Conservation (phyloP, 225 moss, liverwort and hornwort genomes). For the Marchantia polymorpha region DNA sequence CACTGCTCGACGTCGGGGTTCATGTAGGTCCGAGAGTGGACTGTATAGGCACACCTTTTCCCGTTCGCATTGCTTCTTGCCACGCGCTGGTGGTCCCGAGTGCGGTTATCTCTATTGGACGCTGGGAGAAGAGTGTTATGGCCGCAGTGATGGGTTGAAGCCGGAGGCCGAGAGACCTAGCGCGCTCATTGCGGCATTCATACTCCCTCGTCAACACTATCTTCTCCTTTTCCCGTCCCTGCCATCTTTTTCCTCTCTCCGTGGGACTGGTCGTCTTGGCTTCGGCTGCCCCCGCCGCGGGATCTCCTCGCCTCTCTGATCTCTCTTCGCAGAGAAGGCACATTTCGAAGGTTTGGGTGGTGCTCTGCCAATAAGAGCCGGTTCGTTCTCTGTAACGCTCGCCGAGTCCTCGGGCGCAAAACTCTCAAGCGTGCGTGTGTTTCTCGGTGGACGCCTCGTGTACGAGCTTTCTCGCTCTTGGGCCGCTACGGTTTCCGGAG, state of each 20-base stretch:
- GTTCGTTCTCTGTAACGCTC: not conserved
- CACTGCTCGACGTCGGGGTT: not conserved
- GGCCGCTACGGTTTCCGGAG: not conserved
- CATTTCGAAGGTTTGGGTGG: not conserved
- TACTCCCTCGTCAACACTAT: not conserved
- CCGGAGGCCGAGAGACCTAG: constrained; percentile 1
- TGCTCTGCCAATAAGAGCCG: not conserved
- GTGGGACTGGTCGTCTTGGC: not conserved
- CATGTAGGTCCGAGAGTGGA: constrained; percentile 11
- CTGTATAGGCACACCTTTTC: not conserved
- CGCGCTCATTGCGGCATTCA: constrained; percentile 4
- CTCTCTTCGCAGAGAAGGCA: not conserved
- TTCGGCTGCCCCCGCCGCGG: not conserved
- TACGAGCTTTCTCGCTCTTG: not conserved
- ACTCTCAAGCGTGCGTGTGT: not conserved
- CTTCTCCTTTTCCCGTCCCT: constrained; percentile 1
- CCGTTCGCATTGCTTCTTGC: not conserved
- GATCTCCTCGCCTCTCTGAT: not conserved
- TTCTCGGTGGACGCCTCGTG: not conserved
- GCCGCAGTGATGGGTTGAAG: not conserved
- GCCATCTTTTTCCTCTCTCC: not conserved
- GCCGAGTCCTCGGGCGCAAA: not conserved
- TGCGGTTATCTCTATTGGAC: not conserved
- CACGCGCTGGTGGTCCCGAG: constrained; percentile 19
- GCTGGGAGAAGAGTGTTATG: not conserved